Percentiles rank a stretch among this genome's conserved stretches.
Evolutionary conservation across 495 filamentous ascomycete genomes (phyloP).

Genomic region (Halenospora varia): DNA sequence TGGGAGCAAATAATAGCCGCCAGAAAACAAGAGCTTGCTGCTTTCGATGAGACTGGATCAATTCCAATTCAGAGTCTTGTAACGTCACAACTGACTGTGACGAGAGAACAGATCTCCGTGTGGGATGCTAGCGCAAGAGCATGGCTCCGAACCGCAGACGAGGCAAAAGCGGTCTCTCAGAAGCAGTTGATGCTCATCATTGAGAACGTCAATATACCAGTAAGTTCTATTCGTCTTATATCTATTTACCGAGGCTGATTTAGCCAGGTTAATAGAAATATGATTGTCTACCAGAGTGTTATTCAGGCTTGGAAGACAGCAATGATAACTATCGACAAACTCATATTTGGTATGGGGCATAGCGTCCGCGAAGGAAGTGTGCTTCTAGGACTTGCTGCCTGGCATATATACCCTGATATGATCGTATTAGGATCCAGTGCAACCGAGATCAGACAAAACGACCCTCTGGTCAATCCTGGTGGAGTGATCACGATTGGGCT

Average conservation of each 20-base stretch:
- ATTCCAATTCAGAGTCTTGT: background rate
- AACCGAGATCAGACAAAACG: background rate
- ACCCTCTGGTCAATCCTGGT: background rate
- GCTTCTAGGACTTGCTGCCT: background rate
- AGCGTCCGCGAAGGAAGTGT: background rate
- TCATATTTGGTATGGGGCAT: slow-evolving; percentile 18
- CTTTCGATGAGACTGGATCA: background rate
- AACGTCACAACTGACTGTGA: background rate
- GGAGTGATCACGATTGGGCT: background rate
- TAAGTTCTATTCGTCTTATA: background rate
- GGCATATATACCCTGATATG: background rate
- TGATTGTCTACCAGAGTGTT: slow-evolving; percentile 32
- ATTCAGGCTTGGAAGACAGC: slow-evolving; percentile 27
- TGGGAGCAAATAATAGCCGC: background rate
- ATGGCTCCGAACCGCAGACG: background rate
- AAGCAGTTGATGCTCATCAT: background rate
- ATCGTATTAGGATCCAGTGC: background rate
- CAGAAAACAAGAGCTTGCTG: background rate
- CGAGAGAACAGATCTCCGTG: background rate
- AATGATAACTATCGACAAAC: slow-evolving; percentile 20
- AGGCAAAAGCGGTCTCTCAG: background rate
- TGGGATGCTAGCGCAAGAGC: background rate
- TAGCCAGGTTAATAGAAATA: too few species aligned
- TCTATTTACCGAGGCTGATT: too few species aligned
- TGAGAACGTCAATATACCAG: background rate